Conservation (phyloP, 1,139 yeast species). For the Sugiyamaella grinbergsii region DNA sequence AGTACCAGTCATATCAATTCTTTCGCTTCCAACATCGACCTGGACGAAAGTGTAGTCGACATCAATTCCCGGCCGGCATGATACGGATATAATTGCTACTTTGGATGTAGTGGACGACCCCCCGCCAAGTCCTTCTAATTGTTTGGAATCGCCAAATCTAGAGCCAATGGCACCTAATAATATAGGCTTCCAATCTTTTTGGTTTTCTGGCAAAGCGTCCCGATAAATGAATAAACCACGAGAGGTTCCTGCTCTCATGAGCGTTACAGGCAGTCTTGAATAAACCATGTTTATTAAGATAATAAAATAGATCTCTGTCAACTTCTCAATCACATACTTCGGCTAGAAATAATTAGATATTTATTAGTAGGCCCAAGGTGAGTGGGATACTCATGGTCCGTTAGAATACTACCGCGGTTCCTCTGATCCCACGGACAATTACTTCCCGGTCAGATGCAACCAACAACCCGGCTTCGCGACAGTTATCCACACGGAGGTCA, state of each 20-base stretch:
- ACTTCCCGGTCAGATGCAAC: background rate
- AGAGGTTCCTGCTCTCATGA: slow-evolving; percentile 24
- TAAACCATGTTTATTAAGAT: background rate
- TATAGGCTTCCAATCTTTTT: slow-evolving; percentile 11
- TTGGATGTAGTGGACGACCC: slow-evolving; percentile 22
- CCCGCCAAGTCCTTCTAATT: slow-evolving; percentile 22
- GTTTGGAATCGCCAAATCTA: slow-evolving; percentile 13
- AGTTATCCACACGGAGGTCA: too few species aligned
- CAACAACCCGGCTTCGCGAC: too few species aligned
- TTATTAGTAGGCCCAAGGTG: too few species aligned
- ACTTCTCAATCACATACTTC: too few species aligned
- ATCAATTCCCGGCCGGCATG: slow-evolving; percentile 13
- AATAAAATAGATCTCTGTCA: too few species aligned
- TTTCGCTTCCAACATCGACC: slow-evolving; percentile 20
- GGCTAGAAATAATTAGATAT: too few species aligned
- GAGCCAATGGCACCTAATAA: slow-evolving; percentile 22
- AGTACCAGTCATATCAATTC: slow-evolving; percentile 18
- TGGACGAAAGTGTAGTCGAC: slow-evolving; percentile 24
- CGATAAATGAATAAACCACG: slow-evolving; percentile 19
- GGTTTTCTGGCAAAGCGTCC: slow-evolving; percentile 7
- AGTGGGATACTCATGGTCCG: too few species aligned
- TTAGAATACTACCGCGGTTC: too few species aligned
- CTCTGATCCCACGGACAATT: background rate
- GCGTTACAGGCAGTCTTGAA: slow-evolving; percentile 12
- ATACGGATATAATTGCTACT: slow-evolving; percentile 17